A percentile compares a stretch with the other conserved stretches of the same genome.
Conservation (phyloP, 805 yeast genomes). For the Kluyveromyces siamensis region DNA sequence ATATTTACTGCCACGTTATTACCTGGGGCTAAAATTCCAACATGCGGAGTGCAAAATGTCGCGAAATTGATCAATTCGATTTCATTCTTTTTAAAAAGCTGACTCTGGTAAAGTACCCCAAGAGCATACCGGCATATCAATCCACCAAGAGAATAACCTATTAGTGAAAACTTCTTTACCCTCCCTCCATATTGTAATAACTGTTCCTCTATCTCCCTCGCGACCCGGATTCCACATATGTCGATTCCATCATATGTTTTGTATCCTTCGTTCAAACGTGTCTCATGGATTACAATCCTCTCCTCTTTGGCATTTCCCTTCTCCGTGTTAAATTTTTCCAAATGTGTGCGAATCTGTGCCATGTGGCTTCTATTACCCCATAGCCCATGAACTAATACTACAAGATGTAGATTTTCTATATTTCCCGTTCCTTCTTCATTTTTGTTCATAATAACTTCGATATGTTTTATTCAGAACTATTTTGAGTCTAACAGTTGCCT, state of each 20-base stretch:
- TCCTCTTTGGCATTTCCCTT: constrained; percentile 10
- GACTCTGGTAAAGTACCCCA: constrained; percentile 53
- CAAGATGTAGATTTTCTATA: constrained; percentile 35
- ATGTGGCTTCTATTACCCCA: constrained; percentile 76
- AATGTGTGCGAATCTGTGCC: constrained; percentile 45
- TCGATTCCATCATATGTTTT: constrained; percentile 83
- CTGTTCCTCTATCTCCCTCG: constrained; percentile 49
- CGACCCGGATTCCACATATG: constrained; percentile 69
- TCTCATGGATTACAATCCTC: constrained; percentile 13
- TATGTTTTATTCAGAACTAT: too few relatives aligned
- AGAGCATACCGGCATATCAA: constrained; percentile 68
- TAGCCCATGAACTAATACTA: constrained; percentile 56
- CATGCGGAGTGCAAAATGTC: constrained; percentile 63
- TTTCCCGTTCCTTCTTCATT: neutral
- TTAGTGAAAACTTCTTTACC: constrained; percentile 60
- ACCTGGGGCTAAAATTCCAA: constrained; percentile 59
- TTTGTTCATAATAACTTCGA: neutral
- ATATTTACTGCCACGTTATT: constrained; percentile 37
- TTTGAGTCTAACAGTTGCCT: too few relatives aligned
- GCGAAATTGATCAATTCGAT: constrained; percentile 52
- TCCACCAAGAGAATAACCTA: constrained; percentile 85
- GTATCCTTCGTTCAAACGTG: constrained; percentile 59
- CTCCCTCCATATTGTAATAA: constrained; percentile 19
- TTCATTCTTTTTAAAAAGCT: constrained; percentile 34
- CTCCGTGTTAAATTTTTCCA: constrained; percentile 28